Conservation (phyloP, 1,284 basidiomycete species). For the Naganishia sp. region DNA sequence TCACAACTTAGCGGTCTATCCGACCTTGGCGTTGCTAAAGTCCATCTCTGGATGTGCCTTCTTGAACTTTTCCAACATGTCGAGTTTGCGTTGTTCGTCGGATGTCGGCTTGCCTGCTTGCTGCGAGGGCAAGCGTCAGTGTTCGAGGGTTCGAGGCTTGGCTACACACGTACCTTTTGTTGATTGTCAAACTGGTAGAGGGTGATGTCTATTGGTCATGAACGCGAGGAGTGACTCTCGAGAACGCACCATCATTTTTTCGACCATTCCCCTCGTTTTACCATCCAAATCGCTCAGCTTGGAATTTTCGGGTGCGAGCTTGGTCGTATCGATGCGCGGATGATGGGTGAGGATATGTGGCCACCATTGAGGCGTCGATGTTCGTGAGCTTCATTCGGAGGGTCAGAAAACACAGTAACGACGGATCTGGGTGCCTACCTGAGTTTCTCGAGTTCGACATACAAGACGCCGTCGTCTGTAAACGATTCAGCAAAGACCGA, state of each 20-base stretch:
- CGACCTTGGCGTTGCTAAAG: constrained; percentile 56
- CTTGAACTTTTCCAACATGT: constrained; percentile 87
- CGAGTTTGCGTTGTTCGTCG: constrained; percentile 84
- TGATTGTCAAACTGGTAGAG: constrained; percentile 89
- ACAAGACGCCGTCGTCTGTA: constrained; percentile 47
- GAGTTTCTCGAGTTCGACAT: constrained; percentile 53
- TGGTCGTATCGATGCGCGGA: constrained; percentile 94
- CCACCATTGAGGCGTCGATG: constrained; percentile 77
- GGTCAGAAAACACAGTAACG: constrained; percentile 25
- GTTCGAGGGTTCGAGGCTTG: not conserved
- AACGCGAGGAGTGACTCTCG: no score
- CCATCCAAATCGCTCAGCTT: constrained; percentile 92
- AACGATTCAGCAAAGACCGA: not conserved
- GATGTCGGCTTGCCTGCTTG: constrained; percentile 94
- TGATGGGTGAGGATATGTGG: constrained; percentile 92
- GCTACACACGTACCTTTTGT: constrained; percentile 68
- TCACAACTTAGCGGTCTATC: not conserved
- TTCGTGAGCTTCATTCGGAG: constrained; percentile 18
- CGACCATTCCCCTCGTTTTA: constrained; percentile 83
- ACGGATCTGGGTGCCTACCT: constrained; percentile 40
- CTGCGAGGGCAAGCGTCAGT: constrained; percentile 54
- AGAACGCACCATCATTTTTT: constrained; percentile 97
- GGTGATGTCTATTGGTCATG: not conserved
- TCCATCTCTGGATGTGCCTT: constrained; percentile 88
- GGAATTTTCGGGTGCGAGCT: constrained; percentile 93